Evolutionary conservation across 805 yeast species (phyloP).

Genomic region (Nakazawaea ishiwadae): DNA sequence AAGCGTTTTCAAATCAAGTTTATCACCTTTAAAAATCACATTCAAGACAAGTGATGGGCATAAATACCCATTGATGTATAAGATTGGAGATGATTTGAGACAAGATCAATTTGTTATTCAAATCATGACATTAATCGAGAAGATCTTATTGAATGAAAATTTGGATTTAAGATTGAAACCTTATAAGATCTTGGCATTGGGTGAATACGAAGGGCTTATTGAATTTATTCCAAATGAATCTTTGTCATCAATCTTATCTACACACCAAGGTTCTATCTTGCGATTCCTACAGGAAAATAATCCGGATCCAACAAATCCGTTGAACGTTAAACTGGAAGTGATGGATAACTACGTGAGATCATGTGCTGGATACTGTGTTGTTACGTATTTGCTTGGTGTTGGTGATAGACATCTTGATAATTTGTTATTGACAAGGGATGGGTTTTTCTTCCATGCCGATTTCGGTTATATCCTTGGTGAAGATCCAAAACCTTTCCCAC

Average conservation of each 20-base stretch:
- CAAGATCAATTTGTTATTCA: slow-evolving; percentile 98
- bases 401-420: slow-evolving; percentile 98
- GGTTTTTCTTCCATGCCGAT: slow-evolving; percentile 95
- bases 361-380: slow-evolving; percentile 97
- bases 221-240: slow-evolving; percentile 95
- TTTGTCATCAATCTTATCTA: slow-evolving; percentile 68
- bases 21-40: slow-evolving; percentile 82
- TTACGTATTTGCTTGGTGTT: slow-evolving; percentile 89
- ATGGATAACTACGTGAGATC: slow-evolving; percentile 95
- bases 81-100: slow-evolving; percentile 91
- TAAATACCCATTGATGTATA: slow-evolving; percentile 80
- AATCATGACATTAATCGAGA: slow-evolving; percentile 87
- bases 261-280: slow-evolving; percentile 68
- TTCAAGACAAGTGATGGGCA: slow-evolving; percentile 56
- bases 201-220: slow-evolving; percentile 85
- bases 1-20: slow-evolving; percentile 84
- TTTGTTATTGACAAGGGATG: slow-evolving; percentile 67
- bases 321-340: slow-evolving; percentile 53
- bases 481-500: slow-evolving; percentile 98
- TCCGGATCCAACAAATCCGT: slow-evolving; percentile 41
- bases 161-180: slow-evolving; percentile 86
- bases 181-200: slow-evolving; percentile 85
- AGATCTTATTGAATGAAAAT: slow-evolving; percentile 80
- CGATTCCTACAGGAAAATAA: slow-evolving; percentile 65
- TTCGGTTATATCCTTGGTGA: slow-evolving; percentile 95